Evolutionary conservation across 1,284 basidiomycete genomes (phyloP), one percentile per base, ranked within the genome.

Genomic region (Marasmius fiardii): DNA sequence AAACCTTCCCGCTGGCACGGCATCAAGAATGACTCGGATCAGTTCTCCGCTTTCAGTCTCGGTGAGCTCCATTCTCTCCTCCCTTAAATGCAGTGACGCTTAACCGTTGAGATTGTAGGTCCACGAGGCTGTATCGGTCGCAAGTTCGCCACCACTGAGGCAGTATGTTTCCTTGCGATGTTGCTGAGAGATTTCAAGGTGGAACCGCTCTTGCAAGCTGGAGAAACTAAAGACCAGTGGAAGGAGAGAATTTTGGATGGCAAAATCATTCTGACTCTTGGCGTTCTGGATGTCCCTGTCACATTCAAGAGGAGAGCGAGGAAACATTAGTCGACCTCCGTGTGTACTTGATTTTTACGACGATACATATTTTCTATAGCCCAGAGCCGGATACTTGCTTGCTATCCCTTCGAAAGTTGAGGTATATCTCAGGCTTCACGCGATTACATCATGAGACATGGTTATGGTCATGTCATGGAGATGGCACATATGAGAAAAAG

Each of bases 1-100:
- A 55, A 64, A 24, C 70, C 70, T 7, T 64, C 63, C 4, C 59
- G 70, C 26, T 72, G 70, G 70, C 66, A 67, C 45, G 59, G 57
- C 4, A 56, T 58, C 6, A 41, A 54, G 6, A 62, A 58, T 52
- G 61, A 66, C 24, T 58, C 57, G 6, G 57, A 58, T 33, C 45
- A 50, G 21, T 58, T 58, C 21, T 55, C 54, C 34, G 57, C 54
- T 12, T 58, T 58, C 47, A 58, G 57, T 34, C 35, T 58, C 37
- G 57, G 57, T 58, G 31, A 35, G 57, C 53, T 3, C 65, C 68
- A 52, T 56, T 57, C 21, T 16, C 60, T 0, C 66, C 24, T 44
- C 16, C 18, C 31, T 2, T 4, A 37, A 6, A 10, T 12, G 18
- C 31, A 16, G 16, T 41, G 21, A 18, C 18, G 23, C 24, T 11